A percentile compares a stretch with the other conserved stretches of the same genome.
These are phyloP conservation scores for Ogataea thermomethanolica DNA, from an alignment of 805 yeast genomes.

Conservation along the genomic window DNA sequence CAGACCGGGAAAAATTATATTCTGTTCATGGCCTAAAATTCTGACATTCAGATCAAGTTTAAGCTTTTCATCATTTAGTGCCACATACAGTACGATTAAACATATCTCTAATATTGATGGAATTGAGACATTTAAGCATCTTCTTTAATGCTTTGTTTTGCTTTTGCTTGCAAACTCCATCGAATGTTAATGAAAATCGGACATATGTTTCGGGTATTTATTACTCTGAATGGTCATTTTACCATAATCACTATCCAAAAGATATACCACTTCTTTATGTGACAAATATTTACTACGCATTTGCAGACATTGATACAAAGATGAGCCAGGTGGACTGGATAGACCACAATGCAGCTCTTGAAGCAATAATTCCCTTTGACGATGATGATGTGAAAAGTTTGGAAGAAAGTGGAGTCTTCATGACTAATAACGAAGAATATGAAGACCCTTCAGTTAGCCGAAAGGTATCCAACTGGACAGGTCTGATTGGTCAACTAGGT, in stretches of 20 bases:
- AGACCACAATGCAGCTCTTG: conserved; percentile 67
- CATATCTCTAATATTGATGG: conserved; percentile 4
- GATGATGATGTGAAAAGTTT: not conserved
- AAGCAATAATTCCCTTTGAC: conserved; percentile 24
- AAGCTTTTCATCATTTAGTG: too few relatives aligned
- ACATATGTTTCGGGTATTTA: conserved; percentile 32
- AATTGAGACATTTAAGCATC: conserved; percentile 28
- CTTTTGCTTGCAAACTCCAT: too few relatives aligned
- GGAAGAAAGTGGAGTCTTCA: too few relatives aligned
- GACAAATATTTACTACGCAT: conserved; percentile 77
- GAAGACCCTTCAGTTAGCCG: not conserved
- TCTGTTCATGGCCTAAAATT: too few relatives aligned
- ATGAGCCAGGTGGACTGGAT: conserved; percentile 47
- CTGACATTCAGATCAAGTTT: too few relatives aligned
- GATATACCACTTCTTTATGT: conserved; percentile 56
- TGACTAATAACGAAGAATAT: not conserved
- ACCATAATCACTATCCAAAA: conserved; percentile 55
- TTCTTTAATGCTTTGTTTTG: conserved; percentile 14
- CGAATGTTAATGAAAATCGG: not conserved
- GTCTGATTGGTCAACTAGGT: conserved; percentile 30
- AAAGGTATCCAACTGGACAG: conserved; percentile 16
- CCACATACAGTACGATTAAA: conserved; percentile 7
- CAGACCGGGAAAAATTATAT: not conserved
- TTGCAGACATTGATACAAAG: conserved; percentile 52
- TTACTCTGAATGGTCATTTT: conserved; percentile 65